Percentiles rank a stretch among this genome's conserved stretches.
phyloP scores from a whole-genome alignment of 371 early-diverging fungal genomes.

The Saksenaea oblongispora region DNA sequence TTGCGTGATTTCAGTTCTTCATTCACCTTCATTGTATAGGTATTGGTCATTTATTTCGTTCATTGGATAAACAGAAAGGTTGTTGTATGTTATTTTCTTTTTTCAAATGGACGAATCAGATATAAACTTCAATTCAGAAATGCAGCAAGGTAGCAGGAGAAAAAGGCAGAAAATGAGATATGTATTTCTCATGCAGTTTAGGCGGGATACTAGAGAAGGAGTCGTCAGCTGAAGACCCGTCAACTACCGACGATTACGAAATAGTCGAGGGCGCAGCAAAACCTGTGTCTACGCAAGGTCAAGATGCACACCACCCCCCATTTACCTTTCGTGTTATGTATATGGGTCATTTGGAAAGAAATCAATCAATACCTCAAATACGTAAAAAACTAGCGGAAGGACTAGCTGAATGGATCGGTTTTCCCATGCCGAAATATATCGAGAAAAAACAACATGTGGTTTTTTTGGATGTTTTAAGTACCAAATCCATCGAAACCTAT shows the following conservation, averaged over 20 bases:
- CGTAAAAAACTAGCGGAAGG: constrained; percentile 9
- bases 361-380: background rate
- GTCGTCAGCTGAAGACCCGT: background rate
- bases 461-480: constrained; percentile 1
- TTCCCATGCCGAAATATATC: background rate
- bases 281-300: background rate
- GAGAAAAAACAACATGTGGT: constrained; percentile 15
- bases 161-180: background rate
- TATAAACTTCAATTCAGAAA: background rate
- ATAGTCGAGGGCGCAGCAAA: background rate
- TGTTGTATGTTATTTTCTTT: background rate
- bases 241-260: background rate
- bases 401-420: constrained; percentile 4
- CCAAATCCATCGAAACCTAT: constrained; percentile 22
- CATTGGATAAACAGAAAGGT: too few relatives aligned
- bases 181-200: background rate
- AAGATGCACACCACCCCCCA: background rate
- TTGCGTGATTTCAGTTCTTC: too few relatives aligned
- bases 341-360: constrained; percentile 8
- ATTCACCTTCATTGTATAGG: too few relatives aligned
- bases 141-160: background rate
- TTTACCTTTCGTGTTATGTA: constrained; percentile 9
- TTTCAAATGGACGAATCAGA: background rate
- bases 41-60: too few relatives aligned
- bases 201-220: background rate